Conservation (phyloP, 2,329 filamentous ascomycete species). For the Acephala macrosclerotiorum region DNA sequence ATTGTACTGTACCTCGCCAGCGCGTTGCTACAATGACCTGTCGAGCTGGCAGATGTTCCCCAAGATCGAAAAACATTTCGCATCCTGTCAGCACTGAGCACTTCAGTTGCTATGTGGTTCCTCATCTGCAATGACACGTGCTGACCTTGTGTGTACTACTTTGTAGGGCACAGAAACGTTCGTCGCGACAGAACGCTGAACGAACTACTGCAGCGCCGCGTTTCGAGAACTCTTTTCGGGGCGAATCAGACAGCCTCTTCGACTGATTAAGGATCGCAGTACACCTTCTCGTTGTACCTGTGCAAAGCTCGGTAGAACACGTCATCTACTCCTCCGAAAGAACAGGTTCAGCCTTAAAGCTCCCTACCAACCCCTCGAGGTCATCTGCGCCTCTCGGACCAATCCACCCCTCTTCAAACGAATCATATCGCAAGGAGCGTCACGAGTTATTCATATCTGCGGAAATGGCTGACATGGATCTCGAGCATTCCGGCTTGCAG, state of each 20-base stretch:
- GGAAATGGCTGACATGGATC: conserved; percentile 45
- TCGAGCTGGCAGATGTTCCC: conserved; percentile 15
- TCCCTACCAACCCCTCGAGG: conserved; percentile 42
- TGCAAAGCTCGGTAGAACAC: conserved; percentile 44
- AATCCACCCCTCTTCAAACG: conserved; percentile 33
- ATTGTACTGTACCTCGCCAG: conserved; percentile 29
- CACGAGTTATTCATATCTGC: conserved; percentile 25
- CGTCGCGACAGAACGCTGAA: conserved; percentile 38
- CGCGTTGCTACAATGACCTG: conserved; percentile 34
- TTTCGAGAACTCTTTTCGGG: conserved; percentile 40
- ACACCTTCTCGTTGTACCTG: conserved; percentile 40
- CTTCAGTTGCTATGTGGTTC: conserved; percentile 39
- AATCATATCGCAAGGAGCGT: conserved; percentile 40
- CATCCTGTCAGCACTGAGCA: conserved; percentile 35
- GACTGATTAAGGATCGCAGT: conserved; percentile 36
- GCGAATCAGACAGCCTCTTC: conserved; percentile 34
- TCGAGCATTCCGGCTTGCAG: conserved; percentile 46
- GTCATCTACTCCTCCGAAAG: conserved; percentile 40
- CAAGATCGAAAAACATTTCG: conserved; percentile 8
- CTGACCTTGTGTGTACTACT: conserved; percentile 44
- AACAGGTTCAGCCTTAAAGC: conserved; percentile 42
- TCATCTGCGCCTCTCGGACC: conserved; percentile 42
- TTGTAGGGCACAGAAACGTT: conserved; percentile 42
- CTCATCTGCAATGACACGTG: conserved; percentile 45
- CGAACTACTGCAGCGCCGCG: conserved; percentile 45